These are phyloP conservation scores for Saccharomycopsis synnaedendra DNA, from an alignment of 805 yeast species.

Conservation along the genomic window DNA sequence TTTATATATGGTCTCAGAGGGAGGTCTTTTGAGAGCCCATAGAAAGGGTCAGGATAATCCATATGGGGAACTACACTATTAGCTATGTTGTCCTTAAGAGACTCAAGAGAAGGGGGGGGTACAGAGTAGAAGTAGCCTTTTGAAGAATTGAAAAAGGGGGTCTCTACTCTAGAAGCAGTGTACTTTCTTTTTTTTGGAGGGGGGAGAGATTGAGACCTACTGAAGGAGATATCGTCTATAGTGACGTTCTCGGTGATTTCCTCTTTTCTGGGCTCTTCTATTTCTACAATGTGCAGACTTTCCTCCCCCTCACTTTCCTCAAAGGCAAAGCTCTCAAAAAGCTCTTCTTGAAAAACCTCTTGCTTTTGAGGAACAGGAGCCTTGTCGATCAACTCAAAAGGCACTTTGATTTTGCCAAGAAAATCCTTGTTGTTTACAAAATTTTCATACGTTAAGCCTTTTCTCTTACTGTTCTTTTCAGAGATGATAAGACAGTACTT, in stretches of 20 bases:
- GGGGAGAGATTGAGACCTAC: too few relatives aligned
- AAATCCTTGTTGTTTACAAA: neutral
- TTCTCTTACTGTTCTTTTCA: neutral
- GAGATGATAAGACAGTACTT: constrained; percentile 5
- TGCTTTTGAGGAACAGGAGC: neutral
- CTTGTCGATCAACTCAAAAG: neutral
- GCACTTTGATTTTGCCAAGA: neutral
- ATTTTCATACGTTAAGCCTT: constrained; percentile 1
- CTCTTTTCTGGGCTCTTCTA: too few relatives aligned
- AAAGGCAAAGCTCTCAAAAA: too few relatives aligned
- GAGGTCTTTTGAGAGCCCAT: constrained; percentile 39
- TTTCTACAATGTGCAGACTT: too few relatives aligned
- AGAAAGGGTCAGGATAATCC: constrained; percentile 54
- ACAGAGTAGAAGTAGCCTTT: constrained; percentile 12
- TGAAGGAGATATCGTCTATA: too few relatives aligned
- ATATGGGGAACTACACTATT: constrained; percentile 35
- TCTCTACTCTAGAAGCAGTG: neutral
- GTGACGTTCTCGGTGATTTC: too few relatives aligned
- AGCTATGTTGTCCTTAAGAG: constrained; percentile 37
- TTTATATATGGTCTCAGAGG: constrained; percentile 38
- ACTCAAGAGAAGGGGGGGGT: constrained; percentile 19
- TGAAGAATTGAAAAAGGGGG: neutral
- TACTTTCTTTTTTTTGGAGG: too few relatives aligned
- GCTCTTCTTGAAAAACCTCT: too few relatives aligned
- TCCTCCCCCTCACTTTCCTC: too few relatives aligned